These are phyloP conservation scores for Geotrichum histeridarum DNA, from an alignment of 1,139 yeast species.

Conservation along the genomic window DNA sequence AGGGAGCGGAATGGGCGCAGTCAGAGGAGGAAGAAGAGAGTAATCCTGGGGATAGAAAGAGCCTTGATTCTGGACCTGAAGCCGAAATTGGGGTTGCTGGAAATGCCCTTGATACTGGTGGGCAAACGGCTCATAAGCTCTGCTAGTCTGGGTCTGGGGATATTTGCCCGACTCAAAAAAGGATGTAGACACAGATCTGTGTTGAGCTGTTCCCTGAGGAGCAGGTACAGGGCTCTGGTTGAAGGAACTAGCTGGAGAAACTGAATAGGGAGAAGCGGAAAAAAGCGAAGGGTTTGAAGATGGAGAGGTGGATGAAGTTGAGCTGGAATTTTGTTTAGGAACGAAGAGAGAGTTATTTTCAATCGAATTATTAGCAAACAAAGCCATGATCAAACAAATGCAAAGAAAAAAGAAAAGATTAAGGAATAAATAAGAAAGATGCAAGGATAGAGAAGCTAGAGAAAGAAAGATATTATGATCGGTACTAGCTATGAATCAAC, in stretches of 20 bases:
- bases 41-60: background rate
- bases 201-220: background rate
- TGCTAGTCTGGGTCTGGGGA: conserved; percentile 9
- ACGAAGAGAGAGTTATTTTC: background rate
- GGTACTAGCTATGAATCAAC: background rate
- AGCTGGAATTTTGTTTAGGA: background rate
- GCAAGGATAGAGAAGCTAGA: background rate
- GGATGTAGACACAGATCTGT: conserved; percentile 5
- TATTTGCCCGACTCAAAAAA: conserved; percentile 2
- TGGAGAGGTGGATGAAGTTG: background rate
- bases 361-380: background rate
- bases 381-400: conserved; percentile 5
- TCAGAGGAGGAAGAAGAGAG: conserved; percentile 1
- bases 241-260: background rate
- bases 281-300: background rate
- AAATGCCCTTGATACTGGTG: conserved; percentile 1
- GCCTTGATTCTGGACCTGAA: background rate
- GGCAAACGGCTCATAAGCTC: background rate
- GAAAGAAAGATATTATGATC: background rate
- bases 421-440: background rate
- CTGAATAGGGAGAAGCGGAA: background rate
- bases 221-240: background rate
- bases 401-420: background rate
- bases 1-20: conserved; percentile 6
- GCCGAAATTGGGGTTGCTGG: background rate